Percentiles rank a stretch among this genome's conserved stretches.
phyloP scores from a whole-genome alignment of 805 yeast genomes.

The Sugiyamaella smithiae region DNA sequence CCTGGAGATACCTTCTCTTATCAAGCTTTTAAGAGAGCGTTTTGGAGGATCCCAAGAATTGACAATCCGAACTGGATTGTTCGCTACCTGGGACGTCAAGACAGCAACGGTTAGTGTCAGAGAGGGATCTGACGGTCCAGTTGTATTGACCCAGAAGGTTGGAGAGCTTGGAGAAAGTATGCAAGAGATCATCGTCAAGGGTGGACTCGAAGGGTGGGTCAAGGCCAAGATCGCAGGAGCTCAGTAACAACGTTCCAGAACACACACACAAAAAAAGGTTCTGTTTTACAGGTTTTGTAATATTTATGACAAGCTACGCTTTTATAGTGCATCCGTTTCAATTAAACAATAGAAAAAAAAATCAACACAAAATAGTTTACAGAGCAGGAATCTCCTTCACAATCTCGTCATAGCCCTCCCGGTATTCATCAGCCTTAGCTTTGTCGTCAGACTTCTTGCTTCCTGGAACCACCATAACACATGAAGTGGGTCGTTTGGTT shows the following conservation, averaged over 20 bases:
- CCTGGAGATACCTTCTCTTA: constrained; percentile 85
- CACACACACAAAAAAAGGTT: no score
- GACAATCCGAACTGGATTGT: constrained; percentile 94
- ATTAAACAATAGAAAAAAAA: background rate
- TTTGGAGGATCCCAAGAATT: constrained; percentile 59
- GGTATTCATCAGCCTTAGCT: constrained; percentile 79
- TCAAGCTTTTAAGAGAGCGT: constrained; percentile 68
- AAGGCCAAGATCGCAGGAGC: constrained; percentile 41
- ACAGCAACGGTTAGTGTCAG: constrained; percentile 75
- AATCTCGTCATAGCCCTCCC: constrained; percentile 87
- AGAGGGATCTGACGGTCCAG: constrained; percentile 51
- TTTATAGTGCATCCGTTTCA: no score
- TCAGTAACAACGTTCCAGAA: background rate
- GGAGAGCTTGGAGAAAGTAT: constrained; percentile 94
- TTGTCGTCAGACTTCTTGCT: constrained; percentile 70
- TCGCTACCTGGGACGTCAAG: constrained; percentile 88
- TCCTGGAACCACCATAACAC: constrained; percentile 96
- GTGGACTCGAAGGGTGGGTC: constrained; percentile 99
- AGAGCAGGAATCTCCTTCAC: constrained; percentile 72
- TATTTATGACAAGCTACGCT: no score
- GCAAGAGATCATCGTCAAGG: constrained; percentile 95
- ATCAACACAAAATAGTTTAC: constrained; percentile 13
- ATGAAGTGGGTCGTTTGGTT: constrained; percentile 97
- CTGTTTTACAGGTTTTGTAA: no score
- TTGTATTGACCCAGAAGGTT: constrained; percentile 77